Evolutionary conservation across 2,329 filamentous ascomycete species (phyloP), one percentile per base, ranked within the genome.

Genomic region (Pleoardoris graminearum): DNA sequence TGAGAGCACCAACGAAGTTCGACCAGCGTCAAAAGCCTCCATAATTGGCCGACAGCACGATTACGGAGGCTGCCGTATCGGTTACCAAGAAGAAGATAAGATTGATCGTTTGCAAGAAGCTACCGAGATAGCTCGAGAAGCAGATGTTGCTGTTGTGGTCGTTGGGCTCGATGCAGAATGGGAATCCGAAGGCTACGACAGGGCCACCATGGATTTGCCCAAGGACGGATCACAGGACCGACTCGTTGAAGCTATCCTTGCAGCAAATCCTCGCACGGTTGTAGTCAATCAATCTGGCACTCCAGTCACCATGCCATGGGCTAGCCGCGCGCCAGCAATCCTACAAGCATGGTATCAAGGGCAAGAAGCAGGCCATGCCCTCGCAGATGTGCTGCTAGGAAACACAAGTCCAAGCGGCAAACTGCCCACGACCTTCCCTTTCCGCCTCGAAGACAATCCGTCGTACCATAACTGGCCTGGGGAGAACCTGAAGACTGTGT

Each of bases 341-440:
- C 66, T 91, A 0, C 87, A 91, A 66, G 82, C 89, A 7, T 94
- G 89, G 89, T 94, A 91, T 65, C 88, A 89, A 54, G 90, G 90
- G n/a, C 90, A 94, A 65, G 90, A 94, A 75, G 88, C 87, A 4
- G 90, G 90, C 5, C 91, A 92, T 66, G 86, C 85, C 10, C 87
- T 95, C 55, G 89, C 88, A 0, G 89, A 93, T 59, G 80, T 93
- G 1, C 77, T 93, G 0, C 89, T 90, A 58, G 88, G 89, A 42
- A 82, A 86, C 55, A 81, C 83, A 41, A 91, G 89, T 66, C 90
- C 90, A 0, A 86, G 84, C 54, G 89, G 85, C 12, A 91, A 91
- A 70, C 79, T 92, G 1, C 87, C 88, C 0, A 77, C 91, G 19
- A 87, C 86, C 0, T 90, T 90, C 71, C 88, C 88, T 3, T 79